phyloP scores from a whole-genome alignment of 768 basidiomycete genomes.

The Boletus reticulatus region DNA sequence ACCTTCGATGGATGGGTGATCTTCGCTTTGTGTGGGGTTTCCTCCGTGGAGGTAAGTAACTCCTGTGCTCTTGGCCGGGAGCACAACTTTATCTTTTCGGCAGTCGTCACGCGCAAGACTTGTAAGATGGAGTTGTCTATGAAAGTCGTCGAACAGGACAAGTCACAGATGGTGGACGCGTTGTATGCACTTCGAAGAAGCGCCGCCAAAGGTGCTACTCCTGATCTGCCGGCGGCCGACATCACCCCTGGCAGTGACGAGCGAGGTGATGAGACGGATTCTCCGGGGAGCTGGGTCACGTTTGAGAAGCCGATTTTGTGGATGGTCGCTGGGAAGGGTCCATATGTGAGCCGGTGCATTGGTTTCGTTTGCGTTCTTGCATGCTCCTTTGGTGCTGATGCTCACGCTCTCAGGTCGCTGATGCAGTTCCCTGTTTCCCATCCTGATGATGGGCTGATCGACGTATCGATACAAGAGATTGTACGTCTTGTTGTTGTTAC shows the following conservation, averaged over 20 bases:
- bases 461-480: constrained; percentile 61
- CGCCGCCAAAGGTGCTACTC: constrained; percentile 13
- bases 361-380: neutral
- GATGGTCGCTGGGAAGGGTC: constrained; percentile 76
- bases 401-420: constrained; percentile 47
- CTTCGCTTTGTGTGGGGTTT: constrained; percentile 73
- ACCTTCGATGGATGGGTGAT: constrained; percentile 86
- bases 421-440: constrained; percentile 85
- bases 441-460: constrained; percentile 77
- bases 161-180: constrained; percentile 61
- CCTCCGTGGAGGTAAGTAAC: constrained; percentile 58
- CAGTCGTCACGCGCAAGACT: constrained; percentile 59
- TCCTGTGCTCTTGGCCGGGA: neutral
- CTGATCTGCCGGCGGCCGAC: constrained; percentile 9
- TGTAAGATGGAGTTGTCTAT: constrained; percentile 71
- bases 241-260: constrained; percentile 9
- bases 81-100: neutral
- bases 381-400: neutral
- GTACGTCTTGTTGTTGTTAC: constrained; percentile 36
- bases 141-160: constrained; percentile 69
- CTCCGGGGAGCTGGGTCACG: constrained; percentile 63
- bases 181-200: constrained; percentile 39
- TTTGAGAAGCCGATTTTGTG: constrained; percentile 68
- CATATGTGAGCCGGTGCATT: constrained; percentile 63
- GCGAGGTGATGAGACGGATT: constrained; percentile 23